Evolutionary conservation across 2,329 filamentous ascomycete species (phyloP), one percentile per base, ranked within the genome.

Genomic region (Arthrobotrys pseudoclavata): DNA sequence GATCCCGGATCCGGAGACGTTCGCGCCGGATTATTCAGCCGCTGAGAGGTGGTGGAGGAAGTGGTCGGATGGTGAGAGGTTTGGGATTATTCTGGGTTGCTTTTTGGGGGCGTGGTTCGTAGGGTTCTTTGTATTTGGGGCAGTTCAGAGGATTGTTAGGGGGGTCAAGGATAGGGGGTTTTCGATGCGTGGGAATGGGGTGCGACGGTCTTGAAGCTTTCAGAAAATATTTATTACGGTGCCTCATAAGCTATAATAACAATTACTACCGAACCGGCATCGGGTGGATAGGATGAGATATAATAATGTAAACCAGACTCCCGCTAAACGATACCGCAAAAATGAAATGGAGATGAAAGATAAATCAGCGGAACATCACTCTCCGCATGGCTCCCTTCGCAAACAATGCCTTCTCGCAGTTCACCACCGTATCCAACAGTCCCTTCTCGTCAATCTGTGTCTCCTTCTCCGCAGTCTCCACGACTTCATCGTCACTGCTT

Each of bases 361-460:
- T 3, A 12, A 40, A 4, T 66, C 60, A 76, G 31, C 72, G 64
- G 22, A 77, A 57, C 67, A 77, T 68, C 20, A 77, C 62, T 29
- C 74, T 63, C 20, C 67, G 48, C 67, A 77, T 70, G 3, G 67
- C 61, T 12, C 74, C 74, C 52, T 77, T 77, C 40, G 74, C 50
- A 55, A 62, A 77, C 9, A 77, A 31, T 12, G 50, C 61, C 52
- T 77, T 77, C 53, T 77, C 74, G 45, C 74, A 77, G 26, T 77
- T 71, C 6, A 77, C 74, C 26, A 77, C 67, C 42, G 74, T 77
- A 34, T 77, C 74, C 52, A 67, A 18, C 20, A 77, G 13, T n/a
- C 74, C 74, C 53, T 77, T 77, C 22, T 77, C 74, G 13, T 77
- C 74, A 42, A 77, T 71, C 67, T 77, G 67, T 22, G 61, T 57